phyloP scores from a whole-genome alignment of 257 asterid species.

The Scutellaria barbata region DNA sequence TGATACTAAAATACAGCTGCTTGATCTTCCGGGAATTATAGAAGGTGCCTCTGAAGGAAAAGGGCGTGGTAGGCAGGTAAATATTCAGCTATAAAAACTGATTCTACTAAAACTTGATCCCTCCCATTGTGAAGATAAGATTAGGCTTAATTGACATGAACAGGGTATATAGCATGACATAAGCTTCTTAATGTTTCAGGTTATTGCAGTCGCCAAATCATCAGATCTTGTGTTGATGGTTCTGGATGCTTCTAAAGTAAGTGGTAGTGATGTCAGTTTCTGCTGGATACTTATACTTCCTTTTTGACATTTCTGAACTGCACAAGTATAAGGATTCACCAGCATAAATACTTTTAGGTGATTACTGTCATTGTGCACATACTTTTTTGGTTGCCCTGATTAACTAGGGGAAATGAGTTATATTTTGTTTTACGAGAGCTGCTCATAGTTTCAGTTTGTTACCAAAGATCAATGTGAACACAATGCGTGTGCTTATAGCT shows the following conservation, averaged over 20 bases:
- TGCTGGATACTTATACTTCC: not conserved
- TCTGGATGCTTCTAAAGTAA: conserved; percentile 57
- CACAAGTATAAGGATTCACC: conserved; percentile 2
- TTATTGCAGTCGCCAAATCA: conserved; percentile 95
- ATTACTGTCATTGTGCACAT: conserved; percentile 14
- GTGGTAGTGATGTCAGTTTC: conserved; percentile 29
- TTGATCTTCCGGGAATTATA: conserved; percentile 99
- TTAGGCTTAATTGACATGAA: conserved; percentile 1
- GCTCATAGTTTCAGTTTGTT: not conserved
- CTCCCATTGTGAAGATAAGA: not conserved
- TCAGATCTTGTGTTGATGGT: conserved; percentile 93
- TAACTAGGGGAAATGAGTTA: conserved; percentile 12
- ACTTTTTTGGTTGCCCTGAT: conserved; percentile 14
- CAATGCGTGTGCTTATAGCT: conserved; percentile 23
- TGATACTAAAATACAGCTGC: conserved; percentile 96
- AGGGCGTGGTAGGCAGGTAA: conserved; percentile 99
- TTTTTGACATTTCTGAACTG: not conserved
- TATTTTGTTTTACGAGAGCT: not conserved
- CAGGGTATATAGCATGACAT: conserved; percentile 27
- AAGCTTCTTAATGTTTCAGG: conserved; percentile 56
- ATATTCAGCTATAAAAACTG: conserved; percentile 18
- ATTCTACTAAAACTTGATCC: conserved; percentile 18
- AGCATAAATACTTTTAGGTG: not conserved
- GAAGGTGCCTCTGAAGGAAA: conserved; percentile 99
- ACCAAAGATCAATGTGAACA: conserved; percentile 16